Evolutionary conservation across 768 basidiomycete genomes (phyloP).

Genomic region (Tulasnella sp.): DNA sequence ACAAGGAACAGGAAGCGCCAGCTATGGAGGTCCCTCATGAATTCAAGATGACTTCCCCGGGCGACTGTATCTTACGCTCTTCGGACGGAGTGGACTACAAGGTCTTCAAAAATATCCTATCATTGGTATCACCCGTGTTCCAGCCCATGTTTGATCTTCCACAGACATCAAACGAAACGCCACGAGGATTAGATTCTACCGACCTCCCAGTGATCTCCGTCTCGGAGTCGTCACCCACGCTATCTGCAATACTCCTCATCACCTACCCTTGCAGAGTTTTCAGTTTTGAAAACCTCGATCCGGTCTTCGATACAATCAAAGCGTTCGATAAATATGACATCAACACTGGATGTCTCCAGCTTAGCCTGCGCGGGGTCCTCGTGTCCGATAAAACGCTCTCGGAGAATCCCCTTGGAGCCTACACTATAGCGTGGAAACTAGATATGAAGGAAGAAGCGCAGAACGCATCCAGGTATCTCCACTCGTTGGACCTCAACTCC

Average conservation of each 20-base stretch:
- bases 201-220: no score
- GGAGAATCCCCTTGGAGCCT: not conserved
- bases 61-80: not conserved
- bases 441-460: not conserved
- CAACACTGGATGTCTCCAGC: no score
- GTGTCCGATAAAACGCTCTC: not conserved
- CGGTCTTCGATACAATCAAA: not conserved
- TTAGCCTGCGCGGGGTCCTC: not conserved
- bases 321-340: not conserved
- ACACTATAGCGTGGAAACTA: not conserved
- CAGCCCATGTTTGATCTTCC: conserved; percentile 14
- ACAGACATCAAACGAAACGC: not conserved
- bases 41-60: not conserved
- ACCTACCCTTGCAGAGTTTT: no score
- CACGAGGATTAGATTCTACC: not conserved
- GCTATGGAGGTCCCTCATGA: no score
- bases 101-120: not conserved
- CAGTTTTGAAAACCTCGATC: no score
- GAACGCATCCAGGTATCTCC: not conserved
- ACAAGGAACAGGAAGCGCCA: no score
- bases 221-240: no score
- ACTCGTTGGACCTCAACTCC: not conserved
- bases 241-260: no score
- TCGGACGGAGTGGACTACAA: conserved; percentile 12
- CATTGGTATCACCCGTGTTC: conserved; percentile 10